Conservation (phyloP, 2,329 filamentous ascomycete genomes). For the Chaetomium strumarium region DNA sequence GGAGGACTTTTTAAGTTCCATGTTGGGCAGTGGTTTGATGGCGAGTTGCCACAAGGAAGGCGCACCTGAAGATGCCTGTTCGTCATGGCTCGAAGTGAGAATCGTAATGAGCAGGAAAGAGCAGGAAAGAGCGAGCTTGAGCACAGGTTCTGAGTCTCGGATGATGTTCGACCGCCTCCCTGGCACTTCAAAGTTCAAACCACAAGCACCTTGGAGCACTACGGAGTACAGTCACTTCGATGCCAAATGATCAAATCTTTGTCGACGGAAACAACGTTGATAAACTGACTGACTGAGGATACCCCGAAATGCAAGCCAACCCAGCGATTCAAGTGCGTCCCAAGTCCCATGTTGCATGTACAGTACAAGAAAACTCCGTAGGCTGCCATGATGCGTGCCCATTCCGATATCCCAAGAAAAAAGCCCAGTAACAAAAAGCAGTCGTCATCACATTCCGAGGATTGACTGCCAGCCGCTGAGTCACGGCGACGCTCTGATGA, state of each 20-base stretch:
- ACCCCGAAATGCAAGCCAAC: constrained; percentile 21
- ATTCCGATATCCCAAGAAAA: constrained; percentile 21
- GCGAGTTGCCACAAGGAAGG: neutral
- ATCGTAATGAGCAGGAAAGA: neutral
- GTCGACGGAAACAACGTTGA: constrained; percentile 3
- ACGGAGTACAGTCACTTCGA: neutral
- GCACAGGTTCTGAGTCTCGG: neutral
- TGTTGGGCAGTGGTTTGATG: neutral
- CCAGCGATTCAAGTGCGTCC: constrained; percentile 17
- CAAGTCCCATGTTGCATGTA: constrained; percentile 20
- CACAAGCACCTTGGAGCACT: too few relatives aligned
- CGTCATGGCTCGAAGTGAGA: too few relatives aligned
- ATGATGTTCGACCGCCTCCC: too few relatives aligned
- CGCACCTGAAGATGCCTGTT: neutral
- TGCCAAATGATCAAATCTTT: neutral
- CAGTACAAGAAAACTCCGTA: constrained; percentile 24
- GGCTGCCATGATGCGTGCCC: constrained; percentile 16
- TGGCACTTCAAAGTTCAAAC: too few relatives aligned
- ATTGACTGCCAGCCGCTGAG: neutral
- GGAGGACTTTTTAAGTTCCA: too few relatives aligned
- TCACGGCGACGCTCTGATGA: constrained; percentile 15
- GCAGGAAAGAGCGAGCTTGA: neutral
- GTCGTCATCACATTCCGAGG: constrained; percentile 13
- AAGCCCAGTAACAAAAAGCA: constrained; percentile 15
- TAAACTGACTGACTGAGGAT: constrained; percentile 10